phyloP scores from a whole-genome alignment of 768 basidiomycete genomes.

The Lactarius tabidus region DNA sequence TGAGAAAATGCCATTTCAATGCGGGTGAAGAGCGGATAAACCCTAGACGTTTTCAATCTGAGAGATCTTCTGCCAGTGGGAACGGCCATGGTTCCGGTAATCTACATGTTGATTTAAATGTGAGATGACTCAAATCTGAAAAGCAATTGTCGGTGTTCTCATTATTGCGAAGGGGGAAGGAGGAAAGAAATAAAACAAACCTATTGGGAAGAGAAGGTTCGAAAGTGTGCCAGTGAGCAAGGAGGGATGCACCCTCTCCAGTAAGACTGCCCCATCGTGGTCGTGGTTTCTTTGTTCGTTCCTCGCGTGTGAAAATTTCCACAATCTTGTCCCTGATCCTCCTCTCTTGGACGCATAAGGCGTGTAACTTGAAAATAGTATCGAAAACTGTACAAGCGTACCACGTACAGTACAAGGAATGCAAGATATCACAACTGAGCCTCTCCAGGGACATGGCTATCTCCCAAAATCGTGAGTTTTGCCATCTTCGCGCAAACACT shows the following conservation, averaged over 20 bases:
- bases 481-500: no score
- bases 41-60: neutral
- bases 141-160: neutral
- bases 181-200: neutral
- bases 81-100: neutral
- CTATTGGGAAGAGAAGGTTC: neutral
- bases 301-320: neutral
- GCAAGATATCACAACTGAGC: no score
- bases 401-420: no score
- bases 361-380: no score
- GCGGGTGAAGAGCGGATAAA: constrained; percentile 18
- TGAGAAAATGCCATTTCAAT: constrained; percentile 8
- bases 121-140: neutral
- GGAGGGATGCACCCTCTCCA: no score
- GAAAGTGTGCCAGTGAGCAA: neutral
- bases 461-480: no score
- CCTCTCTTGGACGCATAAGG: neutral
- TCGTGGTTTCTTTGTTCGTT: neutral
- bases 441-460: no score
- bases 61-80: neutral
- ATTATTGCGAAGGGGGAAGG: neutral
- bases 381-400: no score
- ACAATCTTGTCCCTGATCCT: constrained; percentile 7
- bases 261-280: no score
- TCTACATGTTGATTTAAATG: neutral